Base-by-base conservation (phyloP, 495 filamentous ascomycete species). In the Chlorociboria aeruginascens region DNA sequence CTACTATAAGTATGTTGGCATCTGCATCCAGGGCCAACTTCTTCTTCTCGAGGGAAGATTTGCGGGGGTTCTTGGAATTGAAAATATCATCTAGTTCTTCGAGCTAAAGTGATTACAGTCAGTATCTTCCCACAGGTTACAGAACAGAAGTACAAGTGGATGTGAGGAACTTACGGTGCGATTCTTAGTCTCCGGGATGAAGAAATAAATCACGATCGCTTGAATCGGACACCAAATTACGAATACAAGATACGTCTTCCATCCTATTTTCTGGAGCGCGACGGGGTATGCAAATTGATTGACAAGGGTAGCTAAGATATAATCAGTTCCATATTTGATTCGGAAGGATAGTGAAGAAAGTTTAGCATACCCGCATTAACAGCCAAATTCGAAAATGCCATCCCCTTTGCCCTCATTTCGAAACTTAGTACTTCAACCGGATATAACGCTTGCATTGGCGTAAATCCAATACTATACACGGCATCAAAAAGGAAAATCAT, bases 11-110 rank as follows among this genome's bases (percentile, higher is more conserved):
- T 35, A 61, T 34, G 40, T 52, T 53, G 40, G 42, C 51, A 47
- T 55, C 30, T n/a, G 12, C 4, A 41, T 58, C 54, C 33, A 66
- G 48, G 39, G 53, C 52, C 35, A 65, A 58, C 49, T 66, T 67
- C 63, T 63, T 69, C 65, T 76, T 67, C 50, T 68, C 58, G 52
- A 74, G 60, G 34, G 71, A 74, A 58, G 65, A 68, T 57, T 70
- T 73, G 38, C 71, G 67, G 0, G 76, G 76, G 46, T 77, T 71
- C 11, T 49, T 56, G 3, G 66, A 63, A 43, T 77, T 68, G 57
- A 86, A 85, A 45, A 85, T 75, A 51, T 74, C 72, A 28, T 70
- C 67, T 37, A 86, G 57, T 59, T 86, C 79, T 61, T 86, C 82
- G 31, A 86, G 69, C 36, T 56, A 17, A 1, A 20, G 6, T 31